These are phyloP conservation scores for Malus hybrid DNA, from an alignment of 331 rosid species.

Conservation along the genomic window DNA sequence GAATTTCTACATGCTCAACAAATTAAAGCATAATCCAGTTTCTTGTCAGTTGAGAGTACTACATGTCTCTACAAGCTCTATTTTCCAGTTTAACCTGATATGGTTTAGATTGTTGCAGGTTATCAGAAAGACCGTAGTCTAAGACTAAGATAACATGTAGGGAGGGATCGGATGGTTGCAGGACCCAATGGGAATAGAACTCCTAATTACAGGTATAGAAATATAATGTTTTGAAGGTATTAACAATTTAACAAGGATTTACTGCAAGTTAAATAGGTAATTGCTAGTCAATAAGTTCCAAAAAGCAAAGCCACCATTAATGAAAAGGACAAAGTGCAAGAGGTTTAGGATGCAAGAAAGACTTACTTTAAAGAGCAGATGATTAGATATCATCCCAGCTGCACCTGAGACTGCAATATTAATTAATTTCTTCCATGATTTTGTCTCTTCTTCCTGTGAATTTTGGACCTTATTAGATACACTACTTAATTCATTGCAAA, in stretches of 20 bases:
- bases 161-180: not conserved
- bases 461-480: constrained; percentile 10
- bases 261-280: not conserved
- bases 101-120: not conserved
- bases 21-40: not conserved
- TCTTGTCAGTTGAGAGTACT: not conserved
- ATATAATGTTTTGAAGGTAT: not conserved
- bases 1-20: not conserved
- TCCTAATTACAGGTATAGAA: not conserved
- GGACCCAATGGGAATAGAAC: not conserved
- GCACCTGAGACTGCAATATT: constrained; percentile 97
- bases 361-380: constrained; percentile 86
- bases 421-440: constrained; percentile 81
- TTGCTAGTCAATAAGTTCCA: not conserved
- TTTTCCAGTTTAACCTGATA: not conserved
- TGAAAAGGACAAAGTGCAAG: not conserved
- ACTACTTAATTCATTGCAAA: not conserved
- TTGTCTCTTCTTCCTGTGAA: constrained; percentile 92
- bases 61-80: not conserved
- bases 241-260: not conserved
- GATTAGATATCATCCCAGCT: constrained; percentile 97
- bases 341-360: constrained; percentile 3
- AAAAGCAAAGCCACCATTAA: not conserved
- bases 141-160: not conserved
- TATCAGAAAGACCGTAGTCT: not conserved